Conservation (phyloP, 1,284 basidiomycete genomes). For the Pascua guehoae region DNA sequence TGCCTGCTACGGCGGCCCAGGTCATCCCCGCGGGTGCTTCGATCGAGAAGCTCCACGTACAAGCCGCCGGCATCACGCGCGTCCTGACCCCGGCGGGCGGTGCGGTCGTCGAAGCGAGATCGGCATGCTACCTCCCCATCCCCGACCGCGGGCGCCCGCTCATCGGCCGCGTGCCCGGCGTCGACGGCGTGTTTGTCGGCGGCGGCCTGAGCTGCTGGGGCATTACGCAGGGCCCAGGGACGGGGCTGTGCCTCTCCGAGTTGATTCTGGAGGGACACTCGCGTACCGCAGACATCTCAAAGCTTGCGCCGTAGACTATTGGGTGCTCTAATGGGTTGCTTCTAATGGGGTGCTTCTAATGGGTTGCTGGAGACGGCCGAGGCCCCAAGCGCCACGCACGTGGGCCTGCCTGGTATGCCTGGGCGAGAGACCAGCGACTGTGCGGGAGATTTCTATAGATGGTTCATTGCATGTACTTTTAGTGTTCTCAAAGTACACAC, state of each 20-base stretch:
- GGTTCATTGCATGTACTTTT: too few species aligned
- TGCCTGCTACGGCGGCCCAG: slow-evolving; percentile 46
- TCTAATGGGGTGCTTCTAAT: too few species aligned
- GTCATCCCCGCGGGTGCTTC: slow-evolving; percentile 46
- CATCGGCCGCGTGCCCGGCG: slow-evolving; percentile 51
- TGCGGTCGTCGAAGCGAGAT: slow-evolving; percentile 48
- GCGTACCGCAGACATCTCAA: slow-evolving; percentile 53
- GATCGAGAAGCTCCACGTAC: slow-evolving; percentile 49
- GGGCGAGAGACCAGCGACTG: too few species aligned
- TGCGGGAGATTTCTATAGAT: too few species aligned
- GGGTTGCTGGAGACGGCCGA: too few species aligned
- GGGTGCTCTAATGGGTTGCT: background rate
- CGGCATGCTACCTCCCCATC: slow-evolving; percentile 58
- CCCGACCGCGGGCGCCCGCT: slow-evolving; percentile 54
- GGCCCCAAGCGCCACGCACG: too few species aligned
- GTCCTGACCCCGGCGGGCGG: slow-evolving; percentile 40
- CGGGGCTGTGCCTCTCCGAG: slow-evolving; percentile 55
- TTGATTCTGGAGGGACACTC: slow-evolving; percentile 54
- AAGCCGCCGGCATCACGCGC: slow-evolving; percentile 52
- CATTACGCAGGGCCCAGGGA: slow-evolving; percentile 52
- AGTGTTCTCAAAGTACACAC: too few species aligned
- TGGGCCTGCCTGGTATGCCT: too few species aligned
- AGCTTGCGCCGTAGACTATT: slow-evolving; percentile 49
- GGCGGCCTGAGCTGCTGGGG: slow-evolving; percentile 44
- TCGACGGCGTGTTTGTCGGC: slow-evolving; percentile 52